Percentiles rank a stretch among this genome's conserved stretches.
These are phyloP conservation scores for Solidago caesia DNA, from an alignment of 129 eudicot genomes.

Conservation along the genomic window DNA sequence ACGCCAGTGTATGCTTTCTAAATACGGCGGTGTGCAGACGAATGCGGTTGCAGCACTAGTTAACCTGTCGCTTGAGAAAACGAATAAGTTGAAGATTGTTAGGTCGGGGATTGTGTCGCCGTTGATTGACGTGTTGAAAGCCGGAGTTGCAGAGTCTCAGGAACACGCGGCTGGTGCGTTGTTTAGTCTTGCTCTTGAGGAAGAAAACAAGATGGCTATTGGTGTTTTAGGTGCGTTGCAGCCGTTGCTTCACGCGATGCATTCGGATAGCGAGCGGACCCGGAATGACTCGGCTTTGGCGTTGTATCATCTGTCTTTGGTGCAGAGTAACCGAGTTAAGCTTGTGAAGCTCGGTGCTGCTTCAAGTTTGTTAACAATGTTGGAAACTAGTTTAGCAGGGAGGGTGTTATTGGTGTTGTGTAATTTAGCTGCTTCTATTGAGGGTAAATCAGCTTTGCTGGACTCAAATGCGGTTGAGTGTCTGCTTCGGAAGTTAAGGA, in stretches of 20 bases:
- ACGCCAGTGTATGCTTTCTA: conserved; percentile 47
- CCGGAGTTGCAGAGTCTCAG: conserved; percentile 58
- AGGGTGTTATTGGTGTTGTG: conserved; percentile 71
- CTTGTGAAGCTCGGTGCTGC: conserved; percentile 65
- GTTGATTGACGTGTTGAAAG: conserved; percentile 63
- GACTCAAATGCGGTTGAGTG: conserved; percentile 75
- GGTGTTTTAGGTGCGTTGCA: conserved; percentile 89
- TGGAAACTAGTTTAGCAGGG: conserved; percentile 51
- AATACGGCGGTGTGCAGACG: conserved; percentile 53
- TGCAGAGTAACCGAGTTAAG: conserved; percentile 71
- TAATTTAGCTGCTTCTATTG: conserved; percentile 66
- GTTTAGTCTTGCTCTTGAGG: conserved; percentile 78
- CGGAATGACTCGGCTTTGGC: conserved; percentile 85
- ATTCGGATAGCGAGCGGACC: conserved; percentile 70
- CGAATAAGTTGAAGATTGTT: conserved; percentile 69
- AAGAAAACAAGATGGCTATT: conserved; percentile 73
- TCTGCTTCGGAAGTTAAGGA: conserved; percentile 55
- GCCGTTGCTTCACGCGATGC: conserved; percentile 70
- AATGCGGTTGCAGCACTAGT: conserved; percentile 82
- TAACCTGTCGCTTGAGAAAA: conserved; percentile 67
- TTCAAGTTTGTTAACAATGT: conserved; percentile 51
- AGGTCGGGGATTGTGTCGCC: conserved; percentile 74
- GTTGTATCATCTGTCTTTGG: conserved; percentile 63
- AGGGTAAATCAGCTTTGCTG: conserved; percentile 77
- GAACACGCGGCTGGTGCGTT: conserved; percentile 94